Conservation (phyloP, 139 green algal species). For the Spirogloea muscicola region DNA sequence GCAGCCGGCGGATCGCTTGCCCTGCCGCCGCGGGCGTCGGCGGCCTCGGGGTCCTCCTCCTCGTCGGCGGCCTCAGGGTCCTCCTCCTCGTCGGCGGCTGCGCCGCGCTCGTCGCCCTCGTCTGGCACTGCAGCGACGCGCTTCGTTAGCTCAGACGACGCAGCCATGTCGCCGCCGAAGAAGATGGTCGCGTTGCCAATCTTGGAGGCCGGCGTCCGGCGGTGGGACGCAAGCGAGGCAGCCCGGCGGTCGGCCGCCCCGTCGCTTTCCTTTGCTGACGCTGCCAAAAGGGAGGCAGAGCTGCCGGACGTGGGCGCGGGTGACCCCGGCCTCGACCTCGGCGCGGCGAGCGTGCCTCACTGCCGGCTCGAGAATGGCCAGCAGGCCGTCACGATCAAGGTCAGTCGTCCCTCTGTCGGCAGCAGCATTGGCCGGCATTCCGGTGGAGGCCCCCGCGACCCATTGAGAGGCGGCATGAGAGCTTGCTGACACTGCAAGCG, state of each 20-base stretch:
- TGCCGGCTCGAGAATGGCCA: conserved; percentile 6
- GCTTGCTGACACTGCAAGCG: neutral
- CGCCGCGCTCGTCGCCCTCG: too few species aligned
- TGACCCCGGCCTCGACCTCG: neutral
- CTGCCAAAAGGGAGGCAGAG: neutral
- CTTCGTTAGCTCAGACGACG: too few species aligned
- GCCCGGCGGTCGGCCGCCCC: conserved; percentile 12
- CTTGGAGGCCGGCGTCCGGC: neutral
- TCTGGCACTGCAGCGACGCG: too few species aligned
- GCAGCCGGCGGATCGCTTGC: too few species aligned
- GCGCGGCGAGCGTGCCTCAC: neutral
- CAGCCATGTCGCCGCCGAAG: too few species aligned
- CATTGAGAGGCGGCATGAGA: neutral
- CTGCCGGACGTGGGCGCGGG: neutral
- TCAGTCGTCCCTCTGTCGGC: neutral
- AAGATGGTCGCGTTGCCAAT: conserved; percentile 23
- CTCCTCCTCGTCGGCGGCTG: too few species aligned
- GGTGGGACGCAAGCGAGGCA: conserved; percentile 16
- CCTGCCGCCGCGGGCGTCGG: too few species aligned
- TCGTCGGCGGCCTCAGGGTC: too few species aligned
- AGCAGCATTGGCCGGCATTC: too few species aligned
- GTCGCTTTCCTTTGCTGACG: conserved; percentile 29
- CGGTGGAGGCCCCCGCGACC: neutral
- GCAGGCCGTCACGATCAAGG: conserved; percentile 14
- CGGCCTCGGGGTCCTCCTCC: too few species aligned